phyloP scores from a whole-genome alignment of 140 eudicot species.

The Senecio squalidus region DNA sequence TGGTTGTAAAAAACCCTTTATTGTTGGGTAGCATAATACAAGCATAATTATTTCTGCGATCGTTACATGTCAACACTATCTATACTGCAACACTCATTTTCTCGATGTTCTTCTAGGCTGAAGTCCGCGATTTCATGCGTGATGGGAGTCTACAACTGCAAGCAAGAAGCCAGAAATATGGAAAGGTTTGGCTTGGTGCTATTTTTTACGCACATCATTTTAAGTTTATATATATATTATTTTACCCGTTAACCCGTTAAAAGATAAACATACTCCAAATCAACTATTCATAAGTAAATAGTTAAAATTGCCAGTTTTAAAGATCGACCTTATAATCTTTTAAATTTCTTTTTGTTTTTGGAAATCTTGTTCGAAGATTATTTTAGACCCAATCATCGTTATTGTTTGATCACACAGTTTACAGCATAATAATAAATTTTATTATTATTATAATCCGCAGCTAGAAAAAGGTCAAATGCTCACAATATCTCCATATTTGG shows the following conservation, averaged over 20 bases:
- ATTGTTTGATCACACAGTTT: no score
- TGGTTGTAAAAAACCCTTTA: no score
- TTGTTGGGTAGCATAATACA: no score
- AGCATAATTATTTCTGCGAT: no score
- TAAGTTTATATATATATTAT: no score
- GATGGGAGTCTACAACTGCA: conserved; percentile 86
- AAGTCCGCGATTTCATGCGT: conserved; percentile 87
- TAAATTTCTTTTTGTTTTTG: background rate
- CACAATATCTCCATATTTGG: conserved; percentile 63
- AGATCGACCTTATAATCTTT: background rate
- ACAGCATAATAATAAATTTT: background rate
- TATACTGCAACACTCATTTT: conserved; percentile 4
- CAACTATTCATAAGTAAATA: background rate
- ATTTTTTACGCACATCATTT: no score
- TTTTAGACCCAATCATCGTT: background rate
- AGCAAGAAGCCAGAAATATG: conserved; percentile 94
- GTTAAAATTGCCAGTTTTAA: background rate
- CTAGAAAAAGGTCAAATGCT: conserved; percentile 85
- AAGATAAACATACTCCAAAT: no score
- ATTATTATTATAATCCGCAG: conserved; percentile 31
- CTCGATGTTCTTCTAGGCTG: conserved; percentile 43
- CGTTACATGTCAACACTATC: no score
- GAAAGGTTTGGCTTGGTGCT: conserved; percentile 71
- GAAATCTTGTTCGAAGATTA: background rate
- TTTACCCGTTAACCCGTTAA: no score